Evolutionary conservation across 768 basidiomycete species (phyloP), one percentile per base, ranked within the genome.

Genomic region (Boletellus ananas): DNA sequence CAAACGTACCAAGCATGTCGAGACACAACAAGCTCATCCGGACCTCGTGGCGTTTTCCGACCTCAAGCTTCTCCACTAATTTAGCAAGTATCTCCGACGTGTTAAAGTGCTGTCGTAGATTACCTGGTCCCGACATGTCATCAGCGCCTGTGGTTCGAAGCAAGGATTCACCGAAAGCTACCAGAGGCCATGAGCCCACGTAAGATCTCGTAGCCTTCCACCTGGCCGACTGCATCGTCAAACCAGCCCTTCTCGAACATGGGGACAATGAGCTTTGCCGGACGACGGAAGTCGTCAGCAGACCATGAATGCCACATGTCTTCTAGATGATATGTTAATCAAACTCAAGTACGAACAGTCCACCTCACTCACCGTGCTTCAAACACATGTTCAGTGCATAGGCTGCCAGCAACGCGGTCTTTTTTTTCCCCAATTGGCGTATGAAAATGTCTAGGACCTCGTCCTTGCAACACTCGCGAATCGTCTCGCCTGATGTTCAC

Each of bases 241-340:
- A 62, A 64, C 33, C 47, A 61, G 49, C 64, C 51, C 9, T 52
- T 29, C 16, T 35, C 42, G 46, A 56, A 18, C 62, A 62, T 62
- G 9, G 35, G 38, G 10, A 62, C 52, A 2, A 61, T 61, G 2
- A 52, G 21, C 40, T 51, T 50, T 29, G 29, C 29, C 29, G 29
- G 9, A 29, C 3, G 56, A 45, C n/a, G 53, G 39, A 29, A 20
- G 25, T 37, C 42, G 16, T 61, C 25, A n/a, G 13, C n/a, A 4
- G 42, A 39, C 25, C 23, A 25, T 25, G 23, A 5, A 25, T 2
- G 4, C 23, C 47, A 40, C 56, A 64, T 61, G 20, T 54, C 51
- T 5, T 16, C 61, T 62, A 4, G 21, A 6, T 8, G 6, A 17
- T 13, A 17, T 17, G 3, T 54, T 4, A 52, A 43, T 17, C 8